Base-by-base conservation (phyloP, 176 grass and related monocot species). In the Thalia dealbata region DNA sequence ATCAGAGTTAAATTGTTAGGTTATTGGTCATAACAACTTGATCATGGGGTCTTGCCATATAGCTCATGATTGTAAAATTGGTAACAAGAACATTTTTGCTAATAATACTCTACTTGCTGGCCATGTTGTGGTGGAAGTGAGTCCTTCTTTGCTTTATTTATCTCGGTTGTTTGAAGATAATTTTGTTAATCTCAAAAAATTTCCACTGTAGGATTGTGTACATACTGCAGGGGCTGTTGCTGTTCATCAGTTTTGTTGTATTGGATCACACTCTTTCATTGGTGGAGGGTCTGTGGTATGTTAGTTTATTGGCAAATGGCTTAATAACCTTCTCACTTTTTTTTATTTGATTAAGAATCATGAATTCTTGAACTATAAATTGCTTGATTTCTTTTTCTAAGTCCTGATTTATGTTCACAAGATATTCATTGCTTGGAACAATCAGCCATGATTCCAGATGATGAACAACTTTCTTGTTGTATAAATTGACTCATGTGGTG, bases 201-300 rank as follows among this genome's bases (percentile, higher is more conserved):
- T 72, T 28, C 30, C 56, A 62, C 78, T 78, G 61, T 76, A 97
- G 87, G 81, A 97, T 71, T 81, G 23, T 56, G 76, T 73, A 67
- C 89, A 90, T 84, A 97, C 87, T 76, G 82, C 85, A 63, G 87
- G 89, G 25, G 80, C 83, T 80, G 78, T 86, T 52, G 83, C 79
- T 82, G 89, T 97, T 71, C 93, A 97, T 80, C 93, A 97, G 68
- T 97, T 91, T 84, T 92, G 93, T 79, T 89, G 86, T 32, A 86
- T 97, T 77, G 93, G 93, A 64, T 87, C 89, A 60, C 84, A 84
- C 67, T 91, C 89, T 72, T 97, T 92, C 85, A 79, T 92, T 60
- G 90, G 89, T 48, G 93, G 93, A 48, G 89, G 93, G 50, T 90
- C 87, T 75, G 83, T 76, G 76, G 89, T 97, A 91, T 48, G 78